Evolutionary conservation across 352 stramenopile genomes (phyloP).

Genomic region (Phytopythium cucurbitacearum): DNA sequence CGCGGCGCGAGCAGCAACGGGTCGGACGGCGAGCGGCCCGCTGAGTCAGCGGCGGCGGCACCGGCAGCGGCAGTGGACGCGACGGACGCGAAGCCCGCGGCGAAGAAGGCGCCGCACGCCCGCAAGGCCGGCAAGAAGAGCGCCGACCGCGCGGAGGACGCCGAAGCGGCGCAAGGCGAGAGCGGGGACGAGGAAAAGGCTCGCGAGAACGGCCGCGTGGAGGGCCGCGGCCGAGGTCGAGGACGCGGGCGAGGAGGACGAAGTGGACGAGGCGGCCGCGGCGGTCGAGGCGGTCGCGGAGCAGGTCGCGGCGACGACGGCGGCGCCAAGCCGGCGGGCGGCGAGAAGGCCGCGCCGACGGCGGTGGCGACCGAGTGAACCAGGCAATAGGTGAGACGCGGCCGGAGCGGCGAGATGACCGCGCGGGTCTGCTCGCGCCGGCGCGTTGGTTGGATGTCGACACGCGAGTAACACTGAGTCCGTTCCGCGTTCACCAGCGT

Average conservation of each 20-base stretch:
- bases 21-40: too few species aligned
- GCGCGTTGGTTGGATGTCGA: too few species aligned
- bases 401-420: too few species aligned
- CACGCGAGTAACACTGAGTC: too few species aligned
- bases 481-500: too few species aligned
- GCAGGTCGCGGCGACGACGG: slow-evolving; percentile 12
- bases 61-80: slow-evolving; percentile 15
- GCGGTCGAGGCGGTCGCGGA: slow-evolving; percentile 23
- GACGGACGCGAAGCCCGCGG: slow-evolving; percentile 15
- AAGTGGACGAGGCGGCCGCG: slow-evolving; percentile 28
- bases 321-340: slow-evolving; percentile 7
- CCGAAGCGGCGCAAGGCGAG: slow-evolving; percentile 11
- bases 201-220: slow-evolving; percentile 15
- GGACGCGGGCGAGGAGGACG: slow-evolving; percentile 11
- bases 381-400: too few species aligned
- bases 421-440: too few species aligned
- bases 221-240: slow-evolving; percentile 13
- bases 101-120: slow-evolving; percentile 4
- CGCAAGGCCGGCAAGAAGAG: neutral
- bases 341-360: slow-evolving; percentile 1
- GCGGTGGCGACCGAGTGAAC: neutral
- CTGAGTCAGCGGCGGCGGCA: too few species aligned
- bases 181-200: slow-evolving; percentile 4
- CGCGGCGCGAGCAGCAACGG: slow-evolving; percentile 8
- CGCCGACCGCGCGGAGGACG: slow-evolving; percentile 11